Percentiles rank a stretch among this genome's conserved stretches.
phyloP scores from a whole-genome alignment of 306 rosid species.

The Astragalus membranaceus region DNA sequence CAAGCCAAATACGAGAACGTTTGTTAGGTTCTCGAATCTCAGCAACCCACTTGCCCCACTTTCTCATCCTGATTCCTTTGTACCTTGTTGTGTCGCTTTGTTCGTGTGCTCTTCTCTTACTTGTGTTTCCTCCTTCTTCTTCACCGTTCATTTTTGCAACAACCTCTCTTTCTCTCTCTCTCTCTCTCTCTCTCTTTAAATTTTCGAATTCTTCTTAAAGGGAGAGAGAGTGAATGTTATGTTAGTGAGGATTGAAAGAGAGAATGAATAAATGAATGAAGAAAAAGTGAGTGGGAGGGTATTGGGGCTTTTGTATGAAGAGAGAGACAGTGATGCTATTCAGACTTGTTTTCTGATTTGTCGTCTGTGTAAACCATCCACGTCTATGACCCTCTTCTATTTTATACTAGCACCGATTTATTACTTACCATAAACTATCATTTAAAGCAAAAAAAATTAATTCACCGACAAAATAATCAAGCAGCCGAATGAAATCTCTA shows the following conservation, averaged over 20 bases:
- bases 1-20: conserved; percentile 93
- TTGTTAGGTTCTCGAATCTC: conserved; percentile 96
- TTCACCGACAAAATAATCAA: conserved; percentile 33
- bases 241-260: neutral
- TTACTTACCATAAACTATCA: neutral
- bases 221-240: neutral
- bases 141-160: conserved; percentile 1
- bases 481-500: neutral
- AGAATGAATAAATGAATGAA: too few species aligned
- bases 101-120: conserved; percentile 17
- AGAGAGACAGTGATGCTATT: conserved; percentile 25
- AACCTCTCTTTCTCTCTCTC: neutral
- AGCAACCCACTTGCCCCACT: conserved; percentile 99
- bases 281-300: neutral
- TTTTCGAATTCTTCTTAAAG: neutral
- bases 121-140: neutral
- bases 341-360: conserved; percentile 34
- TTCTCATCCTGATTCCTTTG: conserved; percentile 97
- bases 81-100: conserved; percentile 44
- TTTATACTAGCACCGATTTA: neutral
- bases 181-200: neutral
- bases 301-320: neutral
- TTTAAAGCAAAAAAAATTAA: neutral
- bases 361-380: conserved; percentile 47
- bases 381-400: conserved; percentile 32